Conservation (phyloP, 1,284 basidiomycete genomes). For the Tilletiaria anomala region DNA sequence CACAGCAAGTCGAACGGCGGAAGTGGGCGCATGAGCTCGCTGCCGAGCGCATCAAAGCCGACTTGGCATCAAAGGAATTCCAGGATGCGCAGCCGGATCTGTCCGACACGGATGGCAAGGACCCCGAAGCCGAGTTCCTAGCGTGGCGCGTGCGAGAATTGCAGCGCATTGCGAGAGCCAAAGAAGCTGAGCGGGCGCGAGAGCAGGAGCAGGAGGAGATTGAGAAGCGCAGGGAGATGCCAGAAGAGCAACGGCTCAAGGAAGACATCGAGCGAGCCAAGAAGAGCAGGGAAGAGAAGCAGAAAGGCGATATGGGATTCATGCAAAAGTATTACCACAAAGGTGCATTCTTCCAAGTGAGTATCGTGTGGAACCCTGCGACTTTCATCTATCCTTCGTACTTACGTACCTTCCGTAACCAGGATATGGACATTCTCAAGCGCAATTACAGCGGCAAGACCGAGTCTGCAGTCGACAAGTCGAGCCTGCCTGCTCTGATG, state of each 20-base stretch:
- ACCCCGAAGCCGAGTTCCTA: constrained; percentile 81
- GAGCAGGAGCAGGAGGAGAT: constrained; percentile 78
- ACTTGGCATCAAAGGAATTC: constrained; percentile 62
- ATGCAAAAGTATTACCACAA: constrained; percentile 99
- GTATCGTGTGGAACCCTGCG: too few relatives aligned
- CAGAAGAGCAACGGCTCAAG: constrained; percentile 73
- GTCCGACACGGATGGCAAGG: constrained; percentile 86
- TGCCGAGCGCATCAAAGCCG: constrained; percentile 67
- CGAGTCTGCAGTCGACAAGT: constrained; percentile 63
- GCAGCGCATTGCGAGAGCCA: constrained; percentile 74
- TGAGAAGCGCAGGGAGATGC: constrained; percentile 72
- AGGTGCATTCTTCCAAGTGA: constrained; percentile 80
- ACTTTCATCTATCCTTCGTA: too few relatives aligned
- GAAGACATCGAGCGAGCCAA: constrained; percentile 77
- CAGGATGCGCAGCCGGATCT: constrained; percentile 68
- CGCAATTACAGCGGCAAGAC: constrained; percentile 72
- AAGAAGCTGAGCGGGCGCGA: constrained; percentile 60
- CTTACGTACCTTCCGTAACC: too few relatives aligned
- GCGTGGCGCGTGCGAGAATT: constrained; percentile 89
- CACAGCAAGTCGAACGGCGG: constrained; percentile 52
- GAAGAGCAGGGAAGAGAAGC: constrained; percentile 63
- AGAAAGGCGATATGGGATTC: constrained; percentile 64
- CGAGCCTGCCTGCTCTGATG: constrained; percentile 80
- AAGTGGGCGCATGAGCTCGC: constrained; percentile 72
- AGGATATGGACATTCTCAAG: constrained; percentile 78